A percentile compares a stretch with the other conserved stretches of the same genome.
Evolutionary conservation across 352 stramenopile genomes (phyloP).

Genomic region (Phytophthora hybrid): DNA sequence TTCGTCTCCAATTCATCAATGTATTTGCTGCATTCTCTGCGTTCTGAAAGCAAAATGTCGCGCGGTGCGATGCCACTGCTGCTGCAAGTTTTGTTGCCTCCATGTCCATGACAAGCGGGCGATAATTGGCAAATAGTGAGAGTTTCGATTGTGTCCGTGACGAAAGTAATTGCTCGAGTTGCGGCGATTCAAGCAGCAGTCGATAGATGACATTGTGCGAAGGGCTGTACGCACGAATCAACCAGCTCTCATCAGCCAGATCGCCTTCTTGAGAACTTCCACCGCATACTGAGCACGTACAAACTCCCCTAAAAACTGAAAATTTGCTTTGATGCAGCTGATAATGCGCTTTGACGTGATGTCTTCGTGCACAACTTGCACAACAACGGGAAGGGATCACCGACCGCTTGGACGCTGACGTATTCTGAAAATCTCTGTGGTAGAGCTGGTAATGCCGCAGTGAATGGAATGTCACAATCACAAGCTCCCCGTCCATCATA

Average conservation of each 20-base stretch:
- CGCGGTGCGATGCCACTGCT: conserved; percentile 19
- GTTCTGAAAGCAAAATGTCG: conserved; percentile 36
- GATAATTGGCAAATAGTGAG: not conserved
- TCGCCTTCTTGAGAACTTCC: conserved; percentile 15
- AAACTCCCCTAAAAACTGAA: conserved; percentile 45
- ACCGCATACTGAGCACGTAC: conserved; percentile 54
- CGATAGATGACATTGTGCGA: conserved; percentile 62
- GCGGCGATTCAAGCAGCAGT: conserved; percentile 49
- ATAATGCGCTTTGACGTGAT: conserved; percentile 51
- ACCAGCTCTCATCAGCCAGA: conserved; percentile 42
- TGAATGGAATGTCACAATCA: conserved; percentile 71
- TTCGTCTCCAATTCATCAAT: conserved; percentile 50
- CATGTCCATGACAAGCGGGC: conserved; percentile 35
- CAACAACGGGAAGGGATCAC: conserved; percentile 46
- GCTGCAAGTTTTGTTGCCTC: conserved; percentile 27
- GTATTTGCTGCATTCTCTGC: conserved; percentile 29
- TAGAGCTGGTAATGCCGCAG: conserved; percentile 34
- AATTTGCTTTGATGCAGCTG: conserved; percentile 35
- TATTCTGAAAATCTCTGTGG: not conserved
- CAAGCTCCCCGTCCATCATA: conserved; percentile 64
- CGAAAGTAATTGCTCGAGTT: conserved; percentile 56
- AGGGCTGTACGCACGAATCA: conserved; percentile 78
- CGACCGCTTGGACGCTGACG: not conserved
- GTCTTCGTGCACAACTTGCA: conserved; percentile 56
- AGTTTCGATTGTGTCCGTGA: conserved; percentile 2